Percentiles rank a stretch among this genome's conserved stretches.
Conservation (phyloP, 202 grass and related monocot species). For the Hordeum pubiflorum region DNA sequence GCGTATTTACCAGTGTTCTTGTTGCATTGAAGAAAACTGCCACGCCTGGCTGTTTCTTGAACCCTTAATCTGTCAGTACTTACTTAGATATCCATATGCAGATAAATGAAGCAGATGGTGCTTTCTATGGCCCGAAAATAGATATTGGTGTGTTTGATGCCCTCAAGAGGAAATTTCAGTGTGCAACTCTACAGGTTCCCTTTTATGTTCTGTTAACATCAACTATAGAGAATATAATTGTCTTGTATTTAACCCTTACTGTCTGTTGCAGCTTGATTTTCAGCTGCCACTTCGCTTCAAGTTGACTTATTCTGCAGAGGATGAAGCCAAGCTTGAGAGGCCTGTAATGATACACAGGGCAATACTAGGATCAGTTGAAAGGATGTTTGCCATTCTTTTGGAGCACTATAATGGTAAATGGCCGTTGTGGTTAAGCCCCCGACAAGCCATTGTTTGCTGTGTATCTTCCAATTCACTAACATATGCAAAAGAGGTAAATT, state of each 20-base stretch:
- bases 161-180: conserved; percentile 96
- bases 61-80: conserved; percentile 1
- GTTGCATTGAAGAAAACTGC: neutral
- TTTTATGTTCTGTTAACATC: conserved; percentile 11
- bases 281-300: conserved; percentile 90
- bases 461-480: conserved; percentile 57
- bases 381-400: conserved; percentile 98
- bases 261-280: conserved; percentile 79
- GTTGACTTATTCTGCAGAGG: conserved; percentile 85
- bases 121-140: conserved; percentile 97
- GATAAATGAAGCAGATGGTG: conserved; percentile 99
- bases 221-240: neutral
- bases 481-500: conserved; percentile 73
- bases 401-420: conserved; percentile 99
- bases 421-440: conserved; percentile 97
- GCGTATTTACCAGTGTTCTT: neutral
- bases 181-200: conserved; percentile 87
- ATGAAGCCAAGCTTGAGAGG: conserved; percentile 88
- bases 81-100: conserved; percentile 24
- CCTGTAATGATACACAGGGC: conserved; percentile 97
- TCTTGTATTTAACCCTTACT: conserved; percentile 31
- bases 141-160: conserved; percentile 99
- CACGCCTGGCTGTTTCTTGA: neutral
- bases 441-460: conserved; percentile 89
- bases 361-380: conserved; percentile 92